Evolutionary conservation across 176 grass and related monocot species (phyloP).

Genomic region (Oryza officinalis): DNA sequence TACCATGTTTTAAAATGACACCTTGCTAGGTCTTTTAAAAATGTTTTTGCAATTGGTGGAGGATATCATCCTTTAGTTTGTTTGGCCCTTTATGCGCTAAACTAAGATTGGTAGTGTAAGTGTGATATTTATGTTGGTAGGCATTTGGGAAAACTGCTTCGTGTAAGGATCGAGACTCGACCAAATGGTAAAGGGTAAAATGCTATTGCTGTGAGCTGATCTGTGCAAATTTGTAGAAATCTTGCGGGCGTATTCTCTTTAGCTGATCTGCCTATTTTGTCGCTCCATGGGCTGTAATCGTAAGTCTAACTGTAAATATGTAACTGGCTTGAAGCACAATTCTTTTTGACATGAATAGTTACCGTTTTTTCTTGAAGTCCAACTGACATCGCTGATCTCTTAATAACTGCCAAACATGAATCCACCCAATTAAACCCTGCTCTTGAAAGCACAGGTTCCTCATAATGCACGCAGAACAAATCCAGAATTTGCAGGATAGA

Average conservation of each 20-base stretch:
- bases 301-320: background rate
- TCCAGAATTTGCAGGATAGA: too few relatives aligned
- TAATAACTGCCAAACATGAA: background rate
- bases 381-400: too few relatives aligned
- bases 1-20: constrained; percentile 32
- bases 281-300: too few relatives aligned
- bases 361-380: too few relatives aligned
- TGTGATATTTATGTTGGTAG: constrained; percentile 48
- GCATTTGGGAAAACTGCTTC: constrained; percentile 3
- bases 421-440: background rate
- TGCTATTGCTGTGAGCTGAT: too few relatives aligned
- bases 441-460: too few relatives aligned
- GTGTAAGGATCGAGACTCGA: background rate
- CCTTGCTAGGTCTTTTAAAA: background rate
- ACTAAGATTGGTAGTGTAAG: constrained; percentile 20
- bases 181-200: background rate
- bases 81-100: background rate
- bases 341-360: too few relatives aligned
- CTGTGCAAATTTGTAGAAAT: background rate
- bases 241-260: too few relatives aligned
- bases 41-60: background rate
- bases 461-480: too few relatives aligned
- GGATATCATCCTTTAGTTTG: constrained; percentile 9
- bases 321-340: background rate
- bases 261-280: background rate